Conservation (phyloP, 2,329 filamentous ascomycete species). For the Trichoderma cornu-damae region DNA sequence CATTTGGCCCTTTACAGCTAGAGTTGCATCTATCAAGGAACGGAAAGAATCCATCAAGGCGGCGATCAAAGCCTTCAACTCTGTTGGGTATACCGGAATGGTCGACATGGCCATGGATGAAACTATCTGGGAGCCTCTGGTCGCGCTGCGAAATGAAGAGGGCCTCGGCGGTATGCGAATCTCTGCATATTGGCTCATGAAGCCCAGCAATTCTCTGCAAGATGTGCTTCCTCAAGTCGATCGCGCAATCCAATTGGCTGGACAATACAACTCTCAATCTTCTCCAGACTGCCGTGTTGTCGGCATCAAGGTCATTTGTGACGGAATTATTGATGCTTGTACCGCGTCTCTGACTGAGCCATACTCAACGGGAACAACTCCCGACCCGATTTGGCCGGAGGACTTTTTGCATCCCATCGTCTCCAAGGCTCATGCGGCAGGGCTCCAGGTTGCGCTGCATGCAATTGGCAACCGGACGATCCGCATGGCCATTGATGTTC, state of each 20-base stretch:
- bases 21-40: slow-evolving; percentile 44
- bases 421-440: slow-evolving; percentile 45
- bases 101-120: slow-evolving; percentile 60
- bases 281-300: slow-evolving; percentile 45
- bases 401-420: slow-evolving; percentile 51
- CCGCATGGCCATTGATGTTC: slow-evolving; percentile 51
- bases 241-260: slow-evolving; percentile 42
- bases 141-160: slow-evolving; percentile 39
- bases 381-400: slow-evolving; percentile 51
- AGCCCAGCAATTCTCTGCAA: slow-evolving; percentile 40
- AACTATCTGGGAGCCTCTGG: slow-evolving; percentile 47
- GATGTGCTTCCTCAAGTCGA: slow-evolving; percentile 44
- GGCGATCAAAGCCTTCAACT: slow-evolving; percentile 47
- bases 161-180: slow-evolving; percentile 38
- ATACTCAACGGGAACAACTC: slow-evolving; percentile 45
- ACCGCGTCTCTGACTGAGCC: slow-evolving; percentile 57
- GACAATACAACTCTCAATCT: slow-evolving; percentile 31
- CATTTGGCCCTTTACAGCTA: slow-evolving; percentile 51
- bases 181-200: slow-evolving; percentile 54
- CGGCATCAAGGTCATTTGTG: slow-evolving; percentile 61
- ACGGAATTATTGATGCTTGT: slow-evolving; percentile 61
- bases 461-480: slow-evolving; percentile 61
- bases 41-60: slow-evolving; percentile 44
- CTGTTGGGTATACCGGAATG: slow-evolving; percentile 50
- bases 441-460: slow-evolving; percentile 58